phyloP scores from a whole-genome alignment of 148 eudicot species.

The Agrostemma githago region DNA sequence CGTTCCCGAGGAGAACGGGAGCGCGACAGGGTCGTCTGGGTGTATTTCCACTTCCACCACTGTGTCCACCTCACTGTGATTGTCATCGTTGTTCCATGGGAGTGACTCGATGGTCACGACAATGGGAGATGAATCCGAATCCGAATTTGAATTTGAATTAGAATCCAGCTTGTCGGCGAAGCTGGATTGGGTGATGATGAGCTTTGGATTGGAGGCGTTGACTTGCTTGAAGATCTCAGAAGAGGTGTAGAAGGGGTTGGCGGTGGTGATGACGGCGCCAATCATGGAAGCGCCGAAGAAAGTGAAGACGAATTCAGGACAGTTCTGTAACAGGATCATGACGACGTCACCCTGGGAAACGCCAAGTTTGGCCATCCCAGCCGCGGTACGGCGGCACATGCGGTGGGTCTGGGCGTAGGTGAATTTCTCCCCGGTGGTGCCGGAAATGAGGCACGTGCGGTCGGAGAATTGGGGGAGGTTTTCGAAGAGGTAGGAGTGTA shows the following conservation, averaged over 20 bases:
- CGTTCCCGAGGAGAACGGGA: constrained; percentile 92
- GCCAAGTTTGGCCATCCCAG: constrained; percentile 47
- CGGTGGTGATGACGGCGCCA: constrained; percentile 66
- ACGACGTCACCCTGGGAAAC: constrained; percentile 48
- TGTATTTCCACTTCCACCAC: constrained; percentile 33
- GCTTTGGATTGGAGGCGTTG: constrained; percentile 34
- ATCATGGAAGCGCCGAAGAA: constrained; percentile 77
- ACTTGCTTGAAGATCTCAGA: constrained; percentile 61
- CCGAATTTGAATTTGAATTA: constrained; percentile 8
- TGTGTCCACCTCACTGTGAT: neutral
- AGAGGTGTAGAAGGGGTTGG: constrained; percentile 70
- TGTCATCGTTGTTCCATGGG: constrained; percentile 32
- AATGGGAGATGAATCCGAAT: too few species aligned
- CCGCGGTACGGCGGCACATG: constrained; percentile 45
- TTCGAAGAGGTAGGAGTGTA: constrained; percentile 52
- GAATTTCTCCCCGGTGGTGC: constrained; percentile 35
- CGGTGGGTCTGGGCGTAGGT: constrained; percentile 56
- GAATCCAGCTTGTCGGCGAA: constrained; percentile 55
- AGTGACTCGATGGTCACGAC: constrained; percentile 54
- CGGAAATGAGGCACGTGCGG: constrained; percentile 48
- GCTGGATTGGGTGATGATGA: constrained; percentile 54
- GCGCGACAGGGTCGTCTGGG: constrained; percentile 59
- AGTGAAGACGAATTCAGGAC: constrained; percentile 63
- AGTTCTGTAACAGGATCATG: constrained; percentile 67
- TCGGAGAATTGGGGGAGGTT: constrained; percentile 28